These are phyloP conservation scores for Apiospora rasikravindrae DNA, from an alignment of 2,329 filamentous ascomycete species.

Conservation along the genomic window DNA sequence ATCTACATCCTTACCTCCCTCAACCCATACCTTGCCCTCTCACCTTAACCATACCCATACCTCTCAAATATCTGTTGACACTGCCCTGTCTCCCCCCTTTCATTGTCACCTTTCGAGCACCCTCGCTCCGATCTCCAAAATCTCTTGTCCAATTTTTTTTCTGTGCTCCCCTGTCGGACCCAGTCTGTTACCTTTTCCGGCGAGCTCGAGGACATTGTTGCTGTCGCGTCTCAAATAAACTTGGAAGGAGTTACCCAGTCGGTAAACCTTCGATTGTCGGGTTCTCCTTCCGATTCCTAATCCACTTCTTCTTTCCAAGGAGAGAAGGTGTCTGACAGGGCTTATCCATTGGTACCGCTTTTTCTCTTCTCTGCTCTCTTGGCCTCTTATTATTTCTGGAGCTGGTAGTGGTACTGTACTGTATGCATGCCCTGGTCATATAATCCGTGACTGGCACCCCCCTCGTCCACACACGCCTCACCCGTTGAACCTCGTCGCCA, in stretches of 20 bases:
- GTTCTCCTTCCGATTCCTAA: slow-evolving; percentile 43
- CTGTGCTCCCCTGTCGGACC: slow-evolving; percentile 33
- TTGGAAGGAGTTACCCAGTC: slow-evolving; percentile 40
- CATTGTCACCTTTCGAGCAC: slow-evolving; percentile 33
- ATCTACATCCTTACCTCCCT: slow-evolving; percentile 17
- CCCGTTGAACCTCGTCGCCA: slow-evolving; percentile 50
- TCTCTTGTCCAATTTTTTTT: slow-evolving; percentile 33
- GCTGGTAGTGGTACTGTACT: slow-evolving; percentile 23
- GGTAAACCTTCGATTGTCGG: slow-evolving; percentile 44
- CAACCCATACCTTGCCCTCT: slow-evolving; percentile 30
- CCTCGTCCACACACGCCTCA: slow-evolving; percentile 39
- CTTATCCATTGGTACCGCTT: slow-evolving; percentile 36
- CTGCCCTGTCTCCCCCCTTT: slow-evolving; percentile 32
- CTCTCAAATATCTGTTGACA: slow-evolving; percentile 39
- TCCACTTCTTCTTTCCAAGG: slow-evolving; percentile 36
- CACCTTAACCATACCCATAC: slow-evolving; percentile 31
- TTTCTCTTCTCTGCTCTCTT: slow-evolving; percentile 30
- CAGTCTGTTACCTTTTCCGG: slow-evolving; percentile 29
- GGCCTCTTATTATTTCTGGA: slow-evolving; percentile 16
- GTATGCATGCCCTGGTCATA: slow-evolving; percentile 39
- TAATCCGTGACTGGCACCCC: slow-evolving; percentile 35
- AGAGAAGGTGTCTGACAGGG: slow-evolving; percentile 28
- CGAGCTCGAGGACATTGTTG: slow-evolving; percentile 28
- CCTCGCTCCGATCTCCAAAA: slow-evolving; percentile 39
- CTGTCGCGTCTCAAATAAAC: slow-evolving; percentile 36